Evolutionary conservation across 2,329 filamentous ascomycete species (phyloP).

Genomic region (Rhynchosporium agropyri): DNA sequence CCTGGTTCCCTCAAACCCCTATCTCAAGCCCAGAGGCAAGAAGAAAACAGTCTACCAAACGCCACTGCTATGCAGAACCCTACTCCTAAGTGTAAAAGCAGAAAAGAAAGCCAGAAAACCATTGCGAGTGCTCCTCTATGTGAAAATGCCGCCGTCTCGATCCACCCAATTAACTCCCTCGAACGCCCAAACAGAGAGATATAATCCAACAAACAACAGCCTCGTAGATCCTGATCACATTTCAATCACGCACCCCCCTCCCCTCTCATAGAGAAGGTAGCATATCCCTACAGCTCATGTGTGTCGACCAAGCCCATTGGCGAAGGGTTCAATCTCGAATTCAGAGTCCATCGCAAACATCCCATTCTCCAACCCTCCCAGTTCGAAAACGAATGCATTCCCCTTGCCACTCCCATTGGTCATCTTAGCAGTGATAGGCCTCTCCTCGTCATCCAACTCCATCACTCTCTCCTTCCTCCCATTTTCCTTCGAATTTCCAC

Average conservation of each 20-base stretch:
- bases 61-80: constrained; percentile 15
- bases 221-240: not conserved
- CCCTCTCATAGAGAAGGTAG: not conserved
- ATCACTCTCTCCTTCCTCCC: not conserved
- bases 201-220: constrained; percentile 8
- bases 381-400: not conserved
- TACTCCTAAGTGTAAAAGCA: constrained; percentile 5
- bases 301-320: not conserved
- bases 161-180: not conserved
- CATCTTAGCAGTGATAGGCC: constrained; percentile 12
- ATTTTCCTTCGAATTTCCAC: constrained; percentile 1
- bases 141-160: constrained; percentile 6
- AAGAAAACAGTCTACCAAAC: not conserved
- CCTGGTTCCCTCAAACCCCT: no score
- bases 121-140: not conserved
- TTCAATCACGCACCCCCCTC: not conserved
- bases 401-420: constrained; percentile 11
- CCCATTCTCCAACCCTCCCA: constrained; percentile 14
- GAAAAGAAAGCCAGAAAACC: not conserved
- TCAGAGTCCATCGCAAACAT: constrained; percentile 23
- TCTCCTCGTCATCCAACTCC: constrained; percentile 10
- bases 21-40: not conserved
- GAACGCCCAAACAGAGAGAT: not conserved
- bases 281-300: not conserved
- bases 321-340: not conserved